These are phyloP conservation scores for Ascobolus immersus DNA, from an alignment of 495 filamentous ascomycete species.

Conservation along the genomic window DNA sequence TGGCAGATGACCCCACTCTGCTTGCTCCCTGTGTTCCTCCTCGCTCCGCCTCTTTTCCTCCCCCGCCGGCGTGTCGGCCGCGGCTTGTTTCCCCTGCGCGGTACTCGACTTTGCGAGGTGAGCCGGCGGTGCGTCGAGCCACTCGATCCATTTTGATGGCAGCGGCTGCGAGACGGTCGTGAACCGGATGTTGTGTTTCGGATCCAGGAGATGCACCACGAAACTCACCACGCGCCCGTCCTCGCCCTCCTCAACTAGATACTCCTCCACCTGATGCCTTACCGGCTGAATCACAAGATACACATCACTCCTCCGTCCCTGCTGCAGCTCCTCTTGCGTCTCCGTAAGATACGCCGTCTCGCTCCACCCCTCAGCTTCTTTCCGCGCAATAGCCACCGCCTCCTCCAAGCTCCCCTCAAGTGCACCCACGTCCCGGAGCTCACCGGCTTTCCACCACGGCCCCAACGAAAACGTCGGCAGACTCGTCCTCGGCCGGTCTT, in stretches of 20 bases:
- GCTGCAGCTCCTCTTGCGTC: too few species aligned
- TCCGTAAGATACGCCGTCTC: slow-evolving; percentile 46
- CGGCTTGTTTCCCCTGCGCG: slow-evolving; percentile 15
- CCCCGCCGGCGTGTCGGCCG: slow-evolving; percentile 15
- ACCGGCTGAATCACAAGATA: slow-evolving; percentile 87
- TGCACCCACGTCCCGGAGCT: slow-evolving; percentile 48
- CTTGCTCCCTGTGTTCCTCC: slow-evolving; percentile 7
- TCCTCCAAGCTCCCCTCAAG: slow-evolving; percentile 54
- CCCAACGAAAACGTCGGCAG: slow-evolving; percentile 38
- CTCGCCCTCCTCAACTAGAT: slow-evolving; percentile 17
- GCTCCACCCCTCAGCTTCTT: slow-evolving; percentile 62
- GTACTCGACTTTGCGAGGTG: slow-evolving; percentile 22
- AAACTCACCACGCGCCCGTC: slow-evolving; percentile 42
- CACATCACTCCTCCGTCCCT: slow-evolving; percentile 73
- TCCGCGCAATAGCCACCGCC: slow-evolving; percentile 67
- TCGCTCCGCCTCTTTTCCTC: slow-evolving; percentile 9
- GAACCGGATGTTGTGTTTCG: slow-evolving; percentile 75
- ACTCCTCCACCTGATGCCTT: slow-evolving; percentile 19
- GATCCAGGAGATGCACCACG: slow-evolving; percentile 79
- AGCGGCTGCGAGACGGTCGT: slow-evolving; percentile 56
- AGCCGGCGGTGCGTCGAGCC: slow-evolving; percentile 58
- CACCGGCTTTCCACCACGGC: slow-evolving; percentile 72
- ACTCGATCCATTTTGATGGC: slow-evolving; percentile 68
- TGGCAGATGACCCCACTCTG: slow-evolving; percentile 30
- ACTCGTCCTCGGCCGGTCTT: slow-evolving; percentile 38